Base-by-base conservation (phyloP, 2,329 filamentous ascomycete species). In the Cercospora nicotianae region DNA sequence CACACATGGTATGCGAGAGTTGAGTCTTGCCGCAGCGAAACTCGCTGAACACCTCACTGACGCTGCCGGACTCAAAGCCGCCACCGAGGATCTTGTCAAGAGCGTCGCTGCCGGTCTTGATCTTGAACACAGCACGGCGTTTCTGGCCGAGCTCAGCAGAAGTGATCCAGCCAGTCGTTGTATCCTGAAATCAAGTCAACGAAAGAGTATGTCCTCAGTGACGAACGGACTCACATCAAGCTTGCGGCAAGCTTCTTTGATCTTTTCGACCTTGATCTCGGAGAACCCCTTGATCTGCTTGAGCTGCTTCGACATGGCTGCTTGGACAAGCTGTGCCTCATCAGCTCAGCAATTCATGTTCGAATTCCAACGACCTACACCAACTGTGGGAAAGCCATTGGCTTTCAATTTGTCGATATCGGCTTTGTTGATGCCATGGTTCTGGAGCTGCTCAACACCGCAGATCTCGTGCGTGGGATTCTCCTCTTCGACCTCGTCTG, bases 201-300 rank as follows among this genome's bases (percentile, higher is more conserved):
- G 36, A 18, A 18, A 42, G 18, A 60, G 23, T 2, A 51, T 26
- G 4, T 20, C 45, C 1, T 1, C 45, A 51, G 45, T 39, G n/a
- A 5, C 3, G 10, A 20, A 9, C 60, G 45, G 5, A 74, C 78
- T 64, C 77, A 87, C 86, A 77, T 86, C 79, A 67, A 85, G 87
- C 77, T 89, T 89, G 57, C 83, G 82, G 64, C 88, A 84, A 60
- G 89, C 89, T 72, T 91, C 89, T 75, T 89, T 90, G 75, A 91
- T 84, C 77, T 90, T 91, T 70, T 91, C 89, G 3, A 90, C 89
- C 77, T 91, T 91, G 74, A 87, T 83, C 75, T 90, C 89, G 66
- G 88, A 90, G 78, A 90, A 90, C 8, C 89, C 89, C 74, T 89
- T 90, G 77, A 91, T 90, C 76, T 87, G 90, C 63, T 87, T 79